Evolutionary conservation across 306 rosid genomes (phyloP), one percentile per base, ranked within the genome.

Genomic region (Abrus precatorius): DNA sequence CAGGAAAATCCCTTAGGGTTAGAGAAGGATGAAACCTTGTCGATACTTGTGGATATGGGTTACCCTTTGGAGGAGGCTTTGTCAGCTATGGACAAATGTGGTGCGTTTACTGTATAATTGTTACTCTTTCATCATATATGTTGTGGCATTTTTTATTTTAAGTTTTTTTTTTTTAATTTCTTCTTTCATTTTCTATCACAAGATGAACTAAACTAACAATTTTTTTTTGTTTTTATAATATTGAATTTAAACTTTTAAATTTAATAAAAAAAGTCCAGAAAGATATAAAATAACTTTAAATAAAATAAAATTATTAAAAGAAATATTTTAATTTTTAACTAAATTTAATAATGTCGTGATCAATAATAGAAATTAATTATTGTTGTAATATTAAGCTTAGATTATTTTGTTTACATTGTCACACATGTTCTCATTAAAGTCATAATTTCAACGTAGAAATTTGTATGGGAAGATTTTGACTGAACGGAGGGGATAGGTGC

Each of bases 31-130:
- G 75, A 81, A 54, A 85, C 74, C 69, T 57, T 85, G 60, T 65
- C 64, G 14, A 11, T 85, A 52, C 86, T 93, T 70, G 83, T 88
- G 76, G 68, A 64, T 12, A 89, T 93, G 97, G 97, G 95, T 52
- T 91, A 86, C 87, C 3, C 87, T 14, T 64, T 14, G 10, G 82
- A 84, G 8, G 96, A 89, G 72, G 97, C 91, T 50, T 87, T 75
- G 64, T 66, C 55, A 40, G 96, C 96, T 60, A 77, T 91, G 9
- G 89, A 91, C 72, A 89, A 87, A 88, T 93, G 92, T 34, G 96
- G 97, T 91, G 77, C 3, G 47, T 49, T 33, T n/a, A 60, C 6
- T 10, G 78, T 69, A 43, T 65, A 65, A 52, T 63, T 38, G 48
- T 74, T 48, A 38, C 61, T 38, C 5, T n/a, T 71, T 6, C 11